Conservation (phyloP, 495 filamentous ascomycete species). For the Neurospora tetrasperma region DNA sequence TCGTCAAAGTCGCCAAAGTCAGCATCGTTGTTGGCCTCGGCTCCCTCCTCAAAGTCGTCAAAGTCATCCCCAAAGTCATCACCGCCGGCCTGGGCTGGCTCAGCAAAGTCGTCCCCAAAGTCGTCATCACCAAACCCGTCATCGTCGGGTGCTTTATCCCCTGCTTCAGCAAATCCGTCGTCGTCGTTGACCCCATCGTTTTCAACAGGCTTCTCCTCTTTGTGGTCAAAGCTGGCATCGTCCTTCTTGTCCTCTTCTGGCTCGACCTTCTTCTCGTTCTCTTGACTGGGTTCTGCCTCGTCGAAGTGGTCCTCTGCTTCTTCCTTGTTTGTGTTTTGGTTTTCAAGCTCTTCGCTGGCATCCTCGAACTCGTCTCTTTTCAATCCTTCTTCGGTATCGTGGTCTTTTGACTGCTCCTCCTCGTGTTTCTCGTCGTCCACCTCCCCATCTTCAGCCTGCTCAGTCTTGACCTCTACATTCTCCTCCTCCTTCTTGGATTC, state of each 20-base stretch:
- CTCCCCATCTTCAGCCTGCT: background rate
- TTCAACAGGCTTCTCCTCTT: background rate
- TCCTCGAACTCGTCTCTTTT: background rate
- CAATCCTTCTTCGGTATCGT: background rate
- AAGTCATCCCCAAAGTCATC: constrained; percentile 78
- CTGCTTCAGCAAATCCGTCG: background rate
- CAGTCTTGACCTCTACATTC: background rate
- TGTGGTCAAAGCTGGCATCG: background rate
- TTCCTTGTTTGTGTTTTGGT: background rate
- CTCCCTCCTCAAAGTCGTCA: constrained; percentile 89
- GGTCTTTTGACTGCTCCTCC: background rate
- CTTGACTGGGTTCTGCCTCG: background rate
- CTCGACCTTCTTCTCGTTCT: background rate
- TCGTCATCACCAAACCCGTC: constrained; percentile 25
- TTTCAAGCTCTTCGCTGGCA: background rate
- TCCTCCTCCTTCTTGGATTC: background rate
- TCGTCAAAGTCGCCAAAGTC: constrained; percentile 57
- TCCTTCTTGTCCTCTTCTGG: background rate
- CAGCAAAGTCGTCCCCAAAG: constrained; percentile 28
- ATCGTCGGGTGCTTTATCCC: background rate
- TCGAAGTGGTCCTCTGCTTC: background rate
- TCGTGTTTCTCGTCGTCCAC: background rate
- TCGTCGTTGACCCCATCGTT: background rate
- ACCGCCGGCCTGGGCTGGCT: constrained; percentile 30
- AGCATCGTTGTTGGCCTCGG: constrained; percentile 67